Base-by-base conservation (phyloP, 139 green algal species). In the Picochlorum costavermella region DNA sequence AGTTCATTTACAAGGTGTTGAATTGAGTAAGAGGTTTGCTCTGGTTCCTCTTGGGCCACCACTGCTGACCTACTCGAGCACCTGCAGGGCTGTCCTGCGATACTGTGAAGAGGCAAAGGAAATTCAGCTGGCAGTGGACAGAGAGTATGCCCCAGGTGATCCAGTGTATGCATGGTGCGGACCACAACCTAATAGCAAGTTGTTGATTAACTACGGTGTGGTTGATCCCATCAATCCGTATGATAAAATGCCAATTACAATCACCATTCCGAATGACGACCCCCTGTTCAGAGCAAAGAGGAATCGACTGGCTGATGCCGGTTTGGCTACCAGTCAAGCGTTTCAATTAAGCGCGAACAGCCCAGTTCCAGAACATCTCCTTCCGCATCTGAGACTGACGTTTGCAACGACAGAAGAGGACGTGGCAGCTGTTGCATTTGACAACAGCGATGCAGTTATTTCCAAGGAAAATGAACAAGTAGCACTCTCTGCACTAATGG, bases 41-140 rank as follows among this genome's bases (percentile, higher is more conserved):
- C 77, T 97, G 17, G 90, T 97, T 44, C 91, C 91, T 0, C 75
- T 97, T 63, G 91, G 91, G 1, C 91, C 91, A 0, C 91, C 91
- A 4, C 68, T 96, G 37, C 68, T 95, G 12, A 72, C 71, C 5
- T 97, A 97, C 76, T 78, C 64, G 64, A 85, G 73, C 67, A 93
- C 80, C 20, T 75, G 63, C 70, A 90, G 90, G 71, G 84, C 83
- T 33, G 84, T 95, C 77, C 75, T 97, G 26, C 67, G 65, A 31
- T 90, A 83, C 65, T 75, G 84, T 51, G 37, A 67, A 0, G 75
- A 78, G 0, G 59, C 12, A 2, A 60, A 72, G 17, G 57, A 75
- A 46, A 86, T 97, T 28, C 65, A 86, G 68, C 75, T 97, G 40
- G 67, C 66, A 3, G 76, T 82, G 5, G 91, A 95, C 71, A 63